These are phyloP conservation scores for Triticum aestivum DNA, from an alignment of 176 grass and related monocot species.

Conservation along the genomic window IWGSC_CS_RefSeq_v2.1 NC_057800.1:597926761-597927260, in stretches of 20 bases:
- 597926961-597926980: background rate
- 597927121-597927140: background rate
- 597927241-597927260: too few species aligned
- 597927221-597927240: too few species aligned
- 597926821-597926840: background rate
- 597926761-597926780: background rate
- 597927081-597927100: conserved; percentile 28
- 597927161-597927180: background rate
- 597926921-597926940: background rate
- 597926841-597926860: conserved; percentile 5
- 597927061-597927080: conserved; percentile 21
- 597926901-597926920: background rate
- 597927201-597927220: background rate
- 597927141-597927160: background rate
- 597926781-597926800: background rate
- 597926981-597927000: background rate
- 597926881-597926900: background rate
- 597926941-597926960: background rate
- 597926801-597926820: background rate
- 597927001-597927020: conserved; percentile 24
- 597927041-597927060: conserved; percentile 38
- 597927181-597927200: background rate
- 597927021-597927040: conserved; percentile 29
- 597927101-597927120: conserved; percentile 16
- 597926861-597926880: background rate